Conservation (phyloP, 192 early-diverging fungal genomes). For the Backusella mclennaniae region DNA sequence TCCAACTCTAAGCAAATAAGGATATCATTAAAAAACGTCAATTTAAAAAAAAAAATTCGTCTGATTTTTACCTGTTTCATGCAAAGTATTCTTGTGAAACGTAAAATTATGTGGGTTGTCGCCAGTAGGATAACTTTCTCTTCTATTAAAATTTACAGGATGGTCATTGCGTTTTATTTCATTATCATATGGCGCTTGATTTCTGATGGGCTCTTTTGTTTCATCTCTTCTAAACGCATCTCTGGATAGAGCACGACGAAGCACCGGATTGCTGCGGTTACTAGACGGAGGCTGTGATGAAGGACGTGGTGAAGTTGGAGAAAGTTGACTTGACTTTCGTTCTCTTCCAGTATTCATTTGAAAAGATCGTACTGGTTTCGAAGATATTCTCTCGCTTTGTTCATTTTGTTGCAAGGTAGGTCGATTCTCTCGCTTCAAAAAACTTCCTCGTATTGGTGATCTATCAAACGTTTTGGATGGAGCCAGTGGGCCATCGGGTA, state of each 20-base stretch:
- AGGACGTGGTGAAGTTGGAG: background rate
- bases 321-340: background rate
- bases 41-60: background rate
- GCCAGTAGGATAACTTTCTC: background rate
- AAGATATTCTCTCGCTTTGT: background rate
- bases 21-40: background rate
- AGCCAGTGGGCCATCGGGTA: background rate
- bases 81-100: background rate
- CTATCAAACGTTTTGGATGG: background rate
- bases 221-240: slow-evolving; percentile 14
- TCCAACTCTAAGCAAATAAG: background rate
- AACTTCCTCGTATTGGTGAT: background rate
- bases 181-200: background rate
- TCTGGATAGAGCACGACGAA: background rate
- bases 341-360: background rate
- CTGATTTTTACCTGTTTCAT: background rate
- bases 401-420: background rate
- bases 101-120: background rate
- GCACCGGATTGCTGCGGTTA: background rate
- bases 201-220: background rate
- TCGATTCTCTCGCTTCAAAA: background rate
- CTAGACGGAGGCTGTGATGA: background rate
- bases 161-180: background rate
- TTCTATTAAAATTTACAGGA: slow-evolving; percentile 6
- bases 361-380: background rate